Evolutionary conservation across 805 yeast genomes (phyloP).

Genomic region (Starmerella floris): DNA sequence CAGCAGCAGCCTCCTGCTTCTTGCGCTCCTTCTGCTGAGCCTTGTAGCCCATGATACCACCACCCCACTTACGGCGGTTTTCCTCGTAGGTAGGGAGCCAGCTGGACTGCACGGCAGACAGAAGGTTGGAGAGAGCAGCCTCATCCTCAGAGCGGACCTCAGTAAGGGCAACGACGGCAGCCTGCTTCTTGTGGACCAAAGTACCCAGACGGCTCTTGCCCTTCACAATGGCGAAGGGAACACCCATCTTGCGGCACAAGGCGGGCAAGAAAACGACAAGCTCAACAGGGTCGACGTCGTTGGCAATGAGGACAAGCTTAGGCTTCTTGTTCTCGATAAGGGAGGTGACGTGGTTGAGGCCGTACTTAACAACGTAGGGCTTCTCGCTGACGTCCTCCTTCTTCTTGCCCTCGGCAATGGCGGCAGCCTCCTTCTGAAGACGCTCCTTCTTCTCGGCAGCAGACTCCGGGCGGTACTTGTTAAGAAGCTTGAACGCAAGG

Average conservation of each 20-base stretch:
- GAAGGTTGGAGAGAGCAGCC: constrained; percentile 82
- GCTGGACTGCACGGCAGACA: constrained; percentile 88
- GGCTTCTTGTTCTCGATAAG: constrained; percentile 98
- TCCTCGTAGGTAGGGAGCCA: constrained; percentile 90
- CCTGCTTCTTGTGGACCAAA: constrained; percentile 91
- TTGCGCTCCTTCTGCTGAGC: constrained; percentile 74
- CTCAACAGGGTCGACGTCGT: constrained; percentile 99
- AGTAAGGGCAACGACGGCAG: constrained; percentile 93
- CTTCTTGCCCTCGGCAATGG: constrained; percentile 94
- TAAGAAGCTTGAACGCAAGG: constrained; percentile 89
- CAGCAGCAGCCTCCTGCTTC: constrained; percentile 45
- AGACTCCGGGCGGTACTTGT: constrained; percentile 99
- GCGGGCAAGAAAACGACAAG: constrained; percentile 96
- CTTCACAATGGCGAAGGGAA: constrained; percentile 96
- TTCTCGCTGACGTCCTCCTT: constrained; percentile 92
- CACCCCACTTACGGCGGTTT: constrained; percentile 98
- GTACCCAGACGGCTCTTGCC: constrained; percentile 98
- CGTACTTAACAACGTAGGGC: constrained; percentile 95
- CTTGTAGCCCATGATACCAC: constrained; percentile 95
- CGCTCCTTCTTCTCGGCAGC: constrained; percentile 97
- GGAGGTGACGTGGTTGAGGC: constrained; percentile 97
- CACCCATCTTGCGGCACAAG: constrained; percentile 98
- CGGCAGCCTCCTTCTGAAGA: constrained; percentile 94
- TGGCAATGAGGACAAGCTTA: constrained; percentile 90
- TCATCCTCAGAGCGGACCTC: constrained; percentile 92